Percentiles rank a stretch among this genome's conserved stretches.
Evolutionary conservation across 2,329 filamentous ascomycete species (phyloP).

Genomic region (Ophiostoma quercus): DNA sequence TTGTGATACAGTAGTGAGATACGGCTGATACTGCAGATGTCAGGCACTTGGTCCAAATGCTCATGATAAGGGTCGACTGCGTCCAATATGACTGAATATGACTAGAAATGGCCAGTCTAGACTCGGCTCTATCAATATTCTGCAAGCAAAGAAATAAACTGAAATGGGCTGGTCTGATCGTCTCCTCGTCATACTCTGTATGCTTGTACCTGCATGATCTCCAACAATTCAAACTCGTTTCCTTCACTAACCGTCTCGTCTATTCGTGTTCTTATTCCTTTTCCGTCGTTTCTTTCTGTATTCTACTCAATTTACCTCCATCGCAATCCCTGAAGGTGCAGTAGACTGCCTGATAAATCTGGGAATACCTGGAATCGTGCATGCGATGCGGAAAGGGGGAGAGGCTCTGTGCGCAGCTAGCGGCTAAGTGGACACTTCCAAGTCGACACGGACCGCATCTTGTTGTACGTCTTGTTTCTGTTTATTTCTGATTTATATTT

Average conservation of each 20-base stretch:
- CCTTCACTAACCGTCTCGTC: constrained; percentile 1
- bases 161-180: background rate
- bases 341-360: background rate
- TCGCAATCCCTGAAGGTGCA: background rate
- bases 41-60: too few species aligned
- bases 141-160: background rate
- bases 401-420: constrained; percentile 14
- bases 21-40: background rate
- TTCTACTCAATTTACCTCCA: background rate
- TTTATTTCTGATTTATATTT: background rate
- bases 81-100: background rate
- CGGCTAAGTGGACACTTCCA: constrained; percentile 3
- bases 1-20: background rate
- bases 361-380: background rate
- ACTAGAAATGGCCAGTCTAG: background rate
- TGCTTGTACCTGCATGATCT: constrained; percentile 3
- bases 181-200: background rate
- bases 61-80: too few species aligned
- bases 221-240: constrained; percentile 1
- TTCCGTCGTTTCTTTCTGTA: background rate
- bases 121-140: background rate
- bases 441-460: constrained; percentile 9
- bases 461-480: background rate
- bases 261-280: background rate
- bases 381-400: background rate